These are phyloP conservation scores for Crassisporium funariophilum DNA, from an alignment of 768 basidiomycete species.

Conservation along the genomic window DNA sequence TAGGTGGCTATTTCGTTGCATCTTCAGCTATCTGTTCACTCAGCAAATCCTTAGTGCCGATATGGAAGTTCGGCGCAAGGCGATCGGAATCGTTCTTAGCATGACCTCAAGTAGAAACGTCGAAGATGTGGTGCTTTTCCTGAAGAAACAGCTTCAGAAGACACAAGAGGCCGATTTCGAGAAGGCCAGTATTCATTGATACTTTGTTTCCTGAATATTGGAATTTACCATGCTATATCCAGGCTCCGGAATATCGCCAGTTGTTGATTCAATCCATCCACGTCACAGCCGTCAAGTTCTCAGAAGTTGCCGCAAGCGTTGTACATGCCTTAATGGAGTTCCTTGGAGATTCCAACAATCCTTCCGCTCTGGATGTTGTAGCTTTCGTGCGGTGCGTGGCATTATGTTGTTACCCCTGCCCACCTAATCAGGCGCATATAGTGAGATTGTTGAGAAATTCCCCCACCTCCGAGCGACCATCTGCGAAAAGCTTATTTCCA, in stretches of 20 bases:
- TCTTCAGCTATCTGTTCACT: not conserved
- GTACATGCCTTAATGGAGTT: conserved; percentile 94
- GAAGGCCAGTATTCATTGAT: conserved; percentile 55
- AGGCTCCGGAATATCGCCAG: conserved; percentile 95
- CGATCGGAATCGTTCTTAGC: conserved; percentile 83
- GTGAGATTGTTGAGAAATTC: conserved; percentile 98
- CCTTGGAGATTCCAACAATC: conserved; percentile 93
- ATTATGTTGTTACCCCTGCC: conserved; percentile 1
- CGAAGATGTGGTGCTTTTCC: conserved; percentile 93
- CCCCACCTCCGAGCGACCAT: conserved; percentile 81
- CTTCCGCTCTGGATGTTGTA: conserved; percentile 94
- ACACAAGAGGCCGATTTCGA: conserved; percentile 93
- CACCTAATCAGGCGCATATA: conserved; percentile 23
- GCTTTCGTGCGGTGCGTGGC: conserved; percentile 51
- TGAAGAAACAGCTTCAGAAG: conserved; percentile 96
- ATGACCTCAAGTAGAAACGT: conserved; percentile 95
- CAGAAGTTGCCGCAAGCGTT: conserved; percentile 94
- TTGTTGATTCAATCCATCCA: conserved; percentile 97
- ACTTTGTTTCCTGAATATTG: not conserved
- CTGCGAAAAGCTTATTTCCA: conserved; percentile 79
- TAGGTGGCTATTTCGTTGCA: conserved; percentile 44
- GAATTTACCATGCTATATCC: not conserved
- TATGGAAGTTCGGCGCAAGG: conserved; percentile 95
- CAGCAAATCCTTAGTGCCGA: conserved; percentile 65
- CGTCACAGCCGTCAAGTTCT: conserved; percentile 93